Evolutionary conservation across 2,329 filamentous ascomycete genomes (phyloP).

Genomic region (Hypoxylon sp.): DNA sequence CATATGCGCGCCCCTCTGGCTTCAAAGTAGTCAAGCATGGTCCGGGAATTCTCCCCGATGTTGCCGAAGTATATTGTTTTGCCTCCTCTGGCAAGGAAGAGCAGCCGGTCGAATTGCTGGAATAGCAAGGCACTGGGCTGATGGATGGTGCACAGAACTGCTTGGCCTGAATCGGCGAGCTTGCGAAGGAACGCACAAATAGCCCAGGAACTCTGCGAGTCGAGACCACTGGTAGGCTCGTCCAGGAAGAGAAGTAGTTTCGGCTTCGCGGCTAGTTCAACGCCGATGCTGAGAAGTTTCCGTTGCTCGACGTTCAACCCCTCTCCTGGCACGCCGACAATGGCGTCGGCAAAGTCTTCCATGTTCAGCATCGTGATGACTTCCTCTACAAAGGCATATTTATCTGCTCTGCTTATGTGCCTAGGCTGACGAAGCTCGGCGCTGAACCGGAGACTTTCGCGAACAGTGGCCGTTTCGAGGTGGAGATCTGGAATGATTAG

Average conservation of each 20-base stretch:
- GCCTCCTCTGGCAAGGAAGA: slow-evolving; percentile 80
- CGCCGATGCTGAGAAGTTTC: slow-evolving; percentile 87
- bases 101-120: slow-evolving; percentile 83
- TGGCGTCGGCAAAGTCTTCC: slow-evolving; percentile 86
- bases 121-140: slow-evolving; percentile 93
- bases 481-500: slow-evolving; percentile 66
- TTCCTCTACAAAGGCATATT: slow-evolving; percentile 86
- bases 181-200: slow-evolving; percentile 88
- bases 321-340: slow-evolving; percentile 88
- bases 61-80: slow-evolving; percentile 83
- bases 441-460: slow-evolving; percentile 86
- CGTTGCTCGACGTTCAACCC: slow-evolving; percentile 72
- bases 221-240: slow-evolving; percentile 90
- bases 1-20: slow-evolving; percentile 61
- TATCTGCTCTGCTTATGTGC: slow-evolving; percentile 74
- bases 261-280: slow-evolving; percentile 92
- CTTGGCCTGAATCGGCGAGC: slow-evolving; percentile 85
- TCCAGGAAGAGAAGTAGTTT: slow-evolving; percentile 65
- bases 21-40: slow-evolving; percentile 23
- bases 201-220: slow-evolving; percentile 90
- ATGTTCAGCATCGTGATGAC: slow-evolving; percentile 90
- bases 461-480: slow-evolving; percentile 84
- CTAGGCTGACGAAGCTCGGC: slow-evolving; percentile 85
- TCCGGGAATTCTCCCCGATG: slow-evolving; percentile 64
- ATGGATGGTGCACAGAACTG: slow-evolving; percentile 93